A percentile compares a stretch with the other conserved stretches of the same genome.
phyloP scores from a whole-genome alignment of 495 filamentous ascomycete genomes.

The Penicillium silybi region DNA sequence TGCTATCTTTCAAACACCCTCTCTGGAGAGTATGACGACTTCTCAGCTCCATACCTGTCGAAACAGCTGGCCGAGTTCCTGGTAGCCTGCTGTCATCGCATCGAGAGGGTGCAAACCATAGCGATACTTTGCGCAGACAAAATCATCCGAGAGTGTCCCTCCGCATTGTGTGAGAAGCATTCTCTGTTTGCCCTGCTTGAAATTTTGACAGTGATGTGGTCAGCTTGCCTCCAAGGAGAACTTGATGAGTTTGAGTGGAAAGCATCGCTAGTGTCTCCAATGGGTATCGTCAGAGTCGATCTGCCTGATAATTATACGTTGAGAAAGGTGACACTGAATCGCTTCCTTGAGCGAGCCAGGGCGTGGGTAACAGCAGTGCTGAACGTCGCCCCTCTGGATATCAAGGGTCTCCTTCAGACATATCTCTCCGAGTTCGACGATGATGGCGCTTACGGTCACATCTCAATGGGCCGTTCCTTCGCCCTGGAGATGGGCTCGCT shows the following conservation, averaged over 20 bases:
- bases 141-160: slow-evolving; percentile 79
- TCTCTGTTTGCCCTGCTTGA: slow-evolving; percentile 91
- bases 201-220: slow-evolving; percentile 89
- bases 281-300: slow-evolving; percentile 75
- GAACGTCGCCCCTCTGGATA: slow-evolving; percentile 84
- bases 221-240: slow-evolving; percentile 87
- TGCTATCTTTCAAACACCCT: slow-evolving; percentile 70
- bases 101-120: slow-evolving; percentile 80
- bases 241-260: slow-evolving; percentile 89
- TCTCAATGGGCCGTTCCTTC: slow-evolving; percentile 92
- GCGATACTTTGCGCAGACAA: slow-evolving; percentile 77
- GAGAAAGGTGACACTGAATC: slow-evolving; percentile 70
- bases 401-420: slow-evolving; percentile 88
- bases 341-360: slow-evolving; percentile 72
- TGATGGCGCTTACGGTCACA: slow-evolving; percentile 78
- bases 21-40: slow-evolving; percentile 62
- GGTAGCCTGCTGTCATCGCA: slow-evolving; percentile 84
- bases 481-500: slow-evolving; percentile 86
- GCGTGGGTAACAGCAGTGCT: slow-evolving; percentile 75
- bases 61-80: slow-evolving; percentile 82
- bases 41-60: slow-evolving; percentile 81
- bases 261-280: slow-evolving; percentile 68
- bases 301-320: slow-evolving; percentile 85
- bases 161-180: slow-evolving; percentile 80
- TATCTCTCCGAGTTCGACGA: slow-evolving; percentile 94